Evolutionary conservation across 2,329 filamentous ascomycete species (phyloP), one percentile per base, ranked within the genome.

Genomic region (Pseudonectria foliicola): DNA sequence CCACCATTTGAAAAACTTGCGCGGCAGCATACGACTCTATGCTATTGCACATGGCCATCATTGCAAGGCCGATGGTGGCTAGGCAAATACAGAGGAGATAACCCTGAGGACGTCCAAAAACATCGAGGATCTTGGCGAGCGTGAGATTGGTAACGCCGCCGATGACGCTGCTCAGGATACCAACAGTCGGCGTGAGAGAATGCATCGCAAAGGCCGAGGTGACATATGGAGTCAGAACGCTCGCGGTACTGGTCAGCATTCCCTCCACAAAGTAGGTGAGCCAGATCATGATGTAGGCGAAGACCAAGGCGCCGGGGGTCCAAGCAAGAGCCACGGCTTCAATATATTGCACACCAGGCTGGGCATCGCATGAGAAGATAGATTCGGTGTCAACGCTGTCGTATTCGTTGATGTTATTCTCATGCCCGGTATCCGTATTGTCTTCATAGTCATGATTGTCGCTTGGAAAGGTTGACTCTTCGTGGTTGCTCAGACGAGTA

Each of bases 1-100:
- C 81, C 23, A 80, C 69, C 31, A 70, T 75, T 48, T 82, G 82
- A 38, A 84, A 77, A 7, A 83, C 76, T 40, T 77, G 70, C 1
- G 72, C 75, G 2, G 75, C 76, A 27, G 74, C 71, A 52, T 75
- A 64, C 4, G 50, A 52, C 37, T 60, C 46, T 11, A 63, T 53
- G 13, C 48, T 56, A 3, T 68, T 62, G 53, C 70, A 81, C 0
- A 66, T 65, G 3, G 80, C 79, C 64, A 81, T 81, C 57, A 84
- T 69, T 35, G 78, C 63, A 18, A 81, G 65, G 6, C 64, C 66
- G 33, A 63, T 6, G 2, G 71, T 66, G 24, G 68, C 67, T 18
- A 77, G 57, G 1, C 62, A 31, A 4, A 74, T 61, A 46, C 70
- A 71, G 16, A 78, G 44, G 10, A 70, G 55, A 44, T 76, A 78